Conservation (phyloP, 805 yeast genomes). For the Starmerella bombicola region DNA sequence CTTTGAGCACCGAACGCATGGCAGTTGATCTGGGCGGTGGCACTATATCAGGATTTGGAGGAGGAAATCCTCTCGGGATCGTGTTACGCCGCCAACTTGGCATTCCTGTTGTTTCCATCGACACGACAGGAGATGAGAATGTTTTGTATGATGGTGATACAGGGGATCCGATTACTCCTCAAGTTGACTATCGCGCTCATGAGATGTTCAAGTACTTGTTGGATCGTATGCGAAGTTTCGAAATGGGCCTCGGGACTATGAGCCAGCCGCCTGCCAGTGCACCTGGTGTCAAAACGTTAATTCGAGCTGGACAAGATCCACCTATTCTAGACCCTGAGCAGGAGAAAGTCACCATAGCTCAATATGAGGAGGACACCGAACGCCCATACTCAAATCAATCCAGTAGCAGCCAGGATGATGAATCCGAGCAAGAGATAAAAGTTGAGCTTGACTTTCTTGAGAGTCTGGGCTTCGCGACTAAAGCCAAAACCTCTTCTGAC, state of each 20-base stretch:
- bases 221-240: slow-evolving; percentile 29
- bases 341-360: slow-evolving; percentile 30
- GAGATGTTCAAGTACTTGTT: slow-evolving; percentile 30
- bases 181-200: slow-evolving; percentile 27
- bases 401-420: slow-evolving; percentile 15
- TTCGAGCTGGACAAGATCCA: slow-evolving; percentile 32
- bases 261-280: slow-evolving; percentile 19
- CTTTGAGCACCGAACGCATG: slow-evolving; percentile 14
- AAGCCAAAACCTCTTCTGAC: slow-evolving; percentile 2
- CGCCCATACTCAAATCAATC: slow-evolving; percentile 24
- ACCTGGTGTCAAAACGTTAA: slow-evolving; percentile 31
- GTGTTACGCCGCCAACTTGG: slow-evolving; percentile 33
- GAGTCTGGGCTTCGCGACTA: slow-evolving; percentile 24
- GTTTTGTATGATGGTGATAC: slow-evolving; percentile 29
- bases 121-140: slow-evolving; percentile 21
- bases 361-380: slow-evolving; percentile 28
- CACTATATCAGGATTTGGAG: slow-evolving; percentile 31
- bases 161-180: slow-evolving; percentile 26
- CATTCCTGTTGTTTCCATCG: slow-evolving; percentile 30
- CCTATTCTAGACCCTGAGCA: slow-evolving; percentile 24
- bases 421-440: slow-evolving; percentile 21
- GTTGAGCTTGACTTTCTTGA: slow-evolving; percentile 25
- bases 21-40: slow-evolving; percentile 34
- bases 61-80: slow-evolving; percentile 34
- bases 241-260: slow-evolving; percentile 24